These are phyloP conservation scores for Trametes sanguinea DNA, from an alignment of 768 basidiomycete genomes.

Conservation along the genomic window DNA sequence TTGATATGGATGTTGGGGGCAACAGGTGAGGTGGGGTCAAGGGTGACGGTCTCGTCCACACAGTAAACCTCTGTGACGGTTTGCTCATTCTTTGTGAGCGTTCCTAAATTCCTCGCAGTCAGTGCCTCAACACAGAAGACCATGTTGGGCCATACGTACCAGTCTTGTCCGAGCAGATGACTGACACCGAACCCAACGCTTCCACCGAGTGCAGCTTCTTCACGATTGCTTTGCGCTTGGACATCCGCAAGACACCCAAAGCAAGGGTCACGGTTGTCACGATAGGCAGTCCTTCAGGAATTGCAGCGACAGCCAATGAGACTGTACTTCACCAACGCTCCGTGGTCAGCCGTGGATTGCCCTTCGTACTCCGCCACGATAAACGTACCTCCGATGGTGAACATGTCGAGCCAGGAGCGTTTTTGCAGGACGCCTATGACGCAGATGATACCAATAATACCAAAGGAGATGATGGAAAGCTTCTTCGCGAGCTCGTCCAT, in stretches of 20 bases:
- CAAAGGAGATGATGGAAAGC: conserved; percentile 87
- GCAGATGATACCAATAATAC: conserved; percentile 92
- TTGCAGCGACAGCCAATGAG: conserved; percentile 96
- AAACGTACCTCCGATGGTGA: conserved; percentile 90
- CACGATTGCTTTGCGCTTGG: conserved; percentile 92
- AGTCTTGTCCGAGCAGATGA: conserved; percentile 97
- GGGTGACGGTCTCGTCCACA: conserved; percentile 75
- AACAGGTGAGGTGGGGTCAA: conserved; percentile 56
- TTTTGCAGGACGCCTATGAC: conserved; percentile 85
- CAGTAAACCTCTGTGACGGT: conserved; percentile 88
- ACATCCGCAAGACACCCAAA: conserved; percentile 91
- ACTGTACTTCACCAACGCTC: conserved; percentile 50
- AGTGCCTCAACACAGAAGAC: not conserved
- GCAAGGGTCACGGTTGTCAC: conserved; percentile 98
- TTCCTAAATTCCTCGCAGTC: conserved; percentile 48
- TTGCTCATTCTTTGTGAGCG: conserved; percentile 94
- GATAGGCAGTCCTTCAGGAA: conserved; percentile 94
- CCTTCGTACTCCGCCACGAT: not conserved
- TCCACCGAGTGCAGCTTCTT: conserved; percentile 97
- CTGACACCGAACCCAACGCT: conserved; percentile 91
- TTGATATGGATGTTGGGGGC: conserved; percentile 44
- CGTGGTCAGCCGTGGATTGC: conserved; percentile 13
- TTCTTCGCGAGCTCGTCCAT: conserved; percentile 98
- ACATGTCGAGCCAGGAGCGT: conserved; percentile 95
- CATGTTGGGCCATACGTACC: conserved; percentile 45